A percentile compares a stretch with the other conserved stretches of the same genome.
Evolutionary conservation across 495 filamentous ascomycete genomes (phyloP).

Genomic region (Tetracladium setigerum): DNA sequence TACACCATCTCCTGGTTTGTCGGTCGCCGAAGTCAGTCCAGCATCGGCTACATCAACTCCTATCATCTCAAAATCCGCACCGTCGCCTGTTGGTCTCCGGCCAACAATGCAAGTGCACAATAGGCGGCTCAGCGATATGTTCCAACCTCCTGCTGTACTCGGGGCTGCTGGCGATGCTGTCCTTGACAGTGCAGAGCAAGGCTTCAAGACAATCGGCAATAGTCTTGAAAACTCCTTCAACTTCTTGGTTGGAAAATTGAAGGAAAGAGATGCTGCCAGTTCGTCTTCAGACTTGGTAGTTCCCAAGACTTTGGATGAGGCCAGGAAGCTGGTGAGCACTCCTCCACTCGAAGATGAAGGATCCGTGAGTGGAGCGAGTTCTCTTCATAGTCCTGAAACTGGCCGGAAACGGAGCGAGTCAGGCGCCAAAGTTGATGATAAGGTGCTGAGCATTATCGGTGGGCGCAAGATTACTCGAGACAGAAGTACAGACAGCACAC

Average conservation of each 20-base stretch:
- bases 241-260: constrained; percentile 83
- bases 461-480: constrained; percentile 57
- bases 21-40: constrained; percentile 13
- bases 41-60: constrained; percentile 6
- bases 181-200: constrained; percentile 78
- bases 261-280: constrained; percentile 48
- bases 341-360: constrained; percentile 51
- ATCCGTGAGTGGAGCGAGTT: constrained; percentile 37
- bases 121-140: constrained; percentile 72
- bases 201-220: constrained; percentile 80
- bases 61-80: constrained; percentile 30
- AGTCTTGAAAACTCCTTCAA: constrained; percentile 89
- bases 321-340: constrained; percentile 73
- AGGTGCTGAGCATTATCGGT: constrained; percentile 53
- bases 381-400: constrained; percentile 35
- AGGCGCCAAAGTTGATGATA: constrained; percentile 38
- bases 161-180: constrained; percentile 79
- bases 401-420: constrained; percentile 15
- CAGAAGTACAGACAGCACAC: constrained; percentile 67
- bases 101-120: constrained; percentile 35
- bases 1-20: constrained; percentile 21
- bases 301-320: constrained; percentile 88
- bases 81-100: constrained; percentile 30
- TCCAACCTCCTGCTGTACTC: constrained; percentile 71
- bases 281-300: constrained; percentile 43